These are phyloP conservation scores for Tuber aestivum DNA, from an alignment of 495 filamentous ascomycete species.

Conservation along the genomic window DNA sequence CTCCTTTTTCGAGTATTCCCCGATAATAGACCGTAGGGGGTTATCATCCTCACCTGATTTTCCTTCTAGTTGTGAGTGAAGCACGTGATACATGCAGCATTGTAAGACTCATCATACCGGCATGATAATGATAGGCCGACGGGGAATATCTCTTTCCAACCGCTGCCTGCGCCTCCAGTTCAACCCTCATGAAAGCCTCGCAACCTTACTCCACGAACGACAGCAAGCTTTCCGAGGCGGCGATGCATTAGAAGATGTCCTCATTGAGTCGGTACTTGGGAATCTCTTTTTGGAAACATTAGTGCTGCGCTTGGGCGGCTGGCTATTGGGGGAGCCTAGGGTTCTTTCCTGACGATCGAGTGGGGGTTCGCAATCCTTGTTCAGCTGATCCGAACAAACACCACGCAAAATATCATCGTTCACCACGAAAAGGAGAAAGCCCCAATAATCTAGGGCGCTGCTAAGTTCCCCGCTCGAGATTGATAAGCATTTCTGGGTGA, in stretches of 20 bases:
- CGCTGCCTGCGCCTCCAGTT: neutral
- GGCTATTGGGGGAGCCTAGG: neutral
- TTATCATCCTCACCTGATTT: neutral
- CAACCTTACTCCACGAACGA: neutral
- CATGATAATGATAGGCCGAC: neutral
- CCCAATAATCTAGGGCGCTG: neutral
- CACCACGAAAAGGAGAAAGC: neutral
- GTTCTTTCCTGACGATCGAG: neutral
- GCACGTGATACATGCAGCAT: neutral
- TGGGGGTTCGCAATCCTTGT: neutral
- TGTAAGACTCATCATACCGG: neutral
- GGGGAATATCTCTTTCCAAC: neutral
- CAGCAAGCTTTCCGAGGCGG: neutral
- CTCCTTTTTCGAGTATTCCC: neutral
- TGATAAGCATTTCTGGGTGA: neutral
- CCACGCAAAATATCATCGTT: neutral
- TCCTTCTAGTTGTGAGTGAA: neutral
- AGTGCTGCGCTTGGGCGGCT: neutral
- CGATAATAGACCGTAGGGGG: no score
- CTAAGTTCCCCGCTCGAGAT: neutral
- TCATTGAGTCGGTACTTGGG: neutral
- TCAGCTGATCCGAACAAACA: neutral
- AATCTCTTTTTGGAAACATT: neutral
- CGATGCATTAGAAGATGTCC: neutral
- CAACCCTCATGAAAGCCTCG: neutral